These are phyloP conservation scores for Plasmodium knowlesi DNA, from an alignment of 169 alveolate genomes.

Conservation along the genomic window DNA sequence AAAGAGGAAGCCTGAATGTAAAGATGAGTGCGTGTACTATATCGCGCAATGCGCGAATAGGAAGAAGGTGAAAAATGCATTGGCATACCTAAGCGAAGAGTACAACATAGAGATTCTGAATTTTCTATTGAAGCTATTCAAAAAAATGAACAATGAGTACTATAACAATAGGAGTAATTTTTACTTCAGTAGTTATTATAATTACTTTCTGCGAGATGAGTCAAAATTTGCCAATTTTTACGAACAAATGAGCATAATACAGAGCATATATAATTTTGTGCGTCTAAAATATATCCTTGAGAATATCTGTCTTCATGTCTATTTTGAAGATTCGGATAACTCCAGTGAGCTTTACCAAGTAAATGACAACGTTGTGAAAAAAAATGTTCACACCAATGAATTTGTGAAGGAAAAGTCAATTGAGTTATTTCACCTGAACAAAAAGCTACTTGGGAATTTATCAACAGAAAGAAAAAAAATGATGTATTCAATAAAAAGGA, in stretches of 20 bases:
- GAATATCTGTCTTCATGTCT: constrained; percentile 45
- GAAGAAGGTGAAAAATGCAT: constrained; percentile 57
- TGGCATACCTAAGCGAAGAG: constrained; percentile 36
- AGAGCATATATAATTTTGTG: constrained; percentile 45
- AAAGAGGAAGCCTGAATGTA: constrained; percentile 31
- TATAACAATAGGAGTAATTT: constrained; percentile 33
- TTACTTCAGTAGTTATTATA: constrained; percentile 36
- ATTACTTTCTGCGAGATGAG: constrained; percentile 31
- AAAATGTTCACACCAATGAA: constrained; percentile 13
- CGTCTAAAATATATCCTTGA: constrained; percentile 46
- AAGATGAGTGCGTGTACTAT: constrained; percentile 41
- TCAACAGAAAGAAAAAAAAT: constrained; percentile 21
- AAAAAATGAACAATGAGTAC: constrained; percentile 69
- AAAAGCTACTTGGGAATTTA: constrained; percentile 6
- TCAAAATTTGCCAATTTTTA: constrained; percentile 40
- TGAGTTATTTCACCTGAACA: constrained; percentile 34
- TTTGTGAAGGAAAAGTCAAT: constrained; percentile 15
- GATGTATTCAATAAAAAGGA: constrained; percentile 9
- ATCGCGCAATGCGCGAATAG: constrained; percentile 9
- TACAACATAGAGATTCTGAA: constrained; percentile 46
- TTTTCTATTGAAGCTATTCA: constrained; percentile 61
- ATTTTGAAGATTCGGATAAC: constrained; percentile 21
- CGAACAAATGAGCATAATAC: constrained; percentile 56
- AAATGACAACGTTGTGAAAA: constrained; percentile 3
- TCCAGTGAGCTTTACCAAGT: constrained; percentile 14